Evolutionary conservation across 1,139 yeast species (phyloP), one percentile per base, ranked within the genome.

Genomic region (Eremothecium cymbalariae): DNA sequence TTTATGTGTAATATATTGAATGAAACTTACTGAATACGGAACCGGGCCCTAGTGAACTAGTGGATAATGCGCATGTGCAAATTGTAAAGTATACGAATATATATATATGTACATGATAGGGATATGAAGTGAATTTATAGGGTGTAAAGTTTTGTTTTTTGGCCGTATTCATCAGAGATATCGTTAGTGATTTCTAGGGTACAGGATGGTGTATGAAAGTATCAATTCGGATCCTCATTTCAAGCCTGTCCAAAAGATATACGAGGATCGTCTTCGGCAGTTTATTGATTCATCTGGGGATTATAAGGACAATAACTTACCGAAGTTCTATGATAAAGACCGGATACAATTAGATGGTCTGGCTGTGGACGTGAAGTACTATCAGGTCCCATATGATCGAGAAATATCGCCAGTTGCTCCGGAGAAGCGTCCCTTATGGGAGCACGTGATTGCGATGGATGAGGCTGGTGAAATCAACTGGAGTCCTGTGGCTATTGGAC

Each of bases 181-280:
- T n/a, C n/a, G n/a, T n/a, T n/a, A n/a, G n/a, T n/a, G n/a, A n/a
- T n/a, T n/a, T n/a, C n/a, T n/a, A n/a, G n/a, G n/a, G n/a, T n/a
- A n/a, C n/a, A n/a, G n/a, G n/a, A 48, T 48, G 53, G 36, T 42
- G 5, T 57, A 49, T 30, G 41, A 45, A 7, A 32, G 36, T 8
- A 38, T 65, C 45, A 79, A 72, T 55, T 67, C 65, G 41, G 77
- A 73, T 43, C 96, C 96, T 3, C 76, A 74, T 35, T 82, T 86
- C 51, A 84, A 84, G 56, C 90, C 93, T 41, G 77, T 88, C 25
- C 86, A 83, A 53, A 70, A 73, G 36, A 72, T 88, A 39, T 88
- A 81, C 55, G 84, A 80, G 48, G 72, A 73, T 51, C 68, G 97
- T 37, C 65, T 90, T 42, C 71, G 94, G 32, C 95, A 85, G 49